Percentiles rank a stretch among this genome's conserved stretches.
These are phyloP conservation scores for Colletotrichum spinosum DNA, from an alignment of 2,329 filamentous ascomycete species.

Conservation along the genomic window DNA sequence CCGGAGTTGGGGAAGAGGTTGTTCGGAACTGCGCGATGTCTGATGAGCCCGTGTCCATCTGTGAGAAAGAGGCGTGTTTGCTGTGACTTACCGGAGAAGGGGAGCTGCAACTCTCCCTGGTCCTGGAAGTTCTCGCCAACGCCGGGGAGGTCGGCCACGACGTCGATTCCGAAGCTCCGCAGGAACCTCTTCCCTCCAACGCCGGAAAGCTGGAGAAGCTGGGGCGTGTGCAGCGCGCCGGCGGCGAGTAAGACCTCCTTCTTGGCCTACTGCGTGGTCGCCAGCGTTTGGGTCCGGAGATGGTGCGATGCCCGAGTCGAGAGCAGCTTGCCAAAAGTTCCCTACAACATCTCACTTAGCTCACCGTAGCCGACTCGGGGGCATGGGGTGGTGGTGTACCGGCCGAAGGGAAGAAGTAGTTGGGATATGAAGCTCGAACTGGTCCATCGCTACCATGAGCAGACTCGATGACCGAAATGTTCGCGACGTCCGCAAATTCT, in stretches of 20 bases:
- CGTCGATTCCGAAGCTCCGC: slow-evolving; percentile 49
- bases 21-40: slow-evolving; percentile 37
- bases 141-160: slow-evolving; percentile 57
- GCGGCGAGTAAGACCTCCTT: slow-evolving; percentile 56
- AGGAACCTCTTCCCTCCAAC: slow-evolving; percentile 55
- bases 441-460: slow-evolving; percentile 45
- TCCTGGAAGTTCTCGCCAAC: slow-evolving; percentile 62
- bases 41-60: not conserved
- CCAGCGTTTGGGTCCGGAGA: slow-evolving; percentile 42
- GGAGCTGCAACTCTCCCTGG: slow-evolving; percentile 45
- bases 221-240: slow-evolving; percentile 53
- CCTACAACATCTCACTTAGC: not conserved
- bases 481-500: slow-evolving; percentile 29
- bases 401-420: slow-evolving; percentile 46
- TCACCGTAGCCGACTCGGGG: not conserved
- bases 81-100: slow-evolving; percentile 39
- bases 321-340: slow-evolving; percentile 45
- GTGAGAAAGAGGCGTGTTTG: not conserved
- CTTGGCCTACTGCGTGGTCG: slow-evolving; percentile 37
- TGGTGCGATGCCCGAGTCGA: slow-evolving; percentile 40
- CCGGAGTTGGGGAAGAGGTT: slow-evolving; percentile 44
- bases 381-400: slow-evolving; percentile 28
- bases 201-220: slow-evolving; percentile 61
- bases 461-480: slow-evolving; percentile 29
- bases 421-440: slow-evolving; percentile 46